A percentile compares a stretch with the other conserved stretches of the same genome.
Conservation (phyloP, 2,329 filamentous ascomycete genomes). For the Fusarium clavum region DNA sequence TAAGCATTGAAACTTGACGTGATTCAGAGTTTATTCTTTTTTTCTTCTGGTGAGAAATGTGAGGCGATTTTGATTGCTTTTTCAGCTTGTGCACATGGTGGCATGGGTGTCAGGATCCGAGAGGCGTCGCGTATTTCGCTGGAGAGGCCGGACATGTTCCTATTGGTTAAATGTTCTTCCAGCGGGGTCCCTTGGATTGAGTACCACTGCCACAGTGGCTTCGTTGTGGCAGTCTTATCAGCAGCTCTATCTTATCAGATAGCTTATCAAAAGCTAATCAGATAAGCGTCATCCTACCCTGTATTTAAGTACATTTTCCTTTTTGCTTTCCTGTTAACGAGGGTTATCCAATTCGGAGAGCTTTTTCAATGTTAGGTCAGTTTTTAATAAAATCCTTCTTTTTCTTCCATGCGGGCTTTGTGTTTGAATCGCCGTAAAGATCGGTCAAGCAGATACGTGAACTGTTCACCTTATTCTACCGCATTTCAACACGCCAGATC, state of each 20-base stretch:
- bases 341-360: rapidly evolving
- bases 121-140: neutral
- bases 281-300: too few species aligned
- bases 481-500: too few species aligned
- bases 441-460: too few species aligned
- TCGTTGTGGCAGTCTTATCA: neutral
- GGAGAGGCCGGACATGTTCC: neutral
- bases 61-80: neutral
- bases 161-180: rapidly evolving
- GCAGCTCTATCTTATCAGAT: neutral
- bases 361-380: too few species aligned
- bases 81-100: neutral
- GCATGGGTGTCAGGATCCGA: neutral
- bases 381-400: too few species aligned
- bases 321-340: too few species aligned
- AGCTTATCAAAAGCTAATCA: too few species aligned
- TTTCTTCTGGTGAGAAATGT: neutral
- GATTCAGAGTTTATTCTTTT: neutral
- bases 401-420: too few species aligned
- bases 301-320: rapidly evolving
- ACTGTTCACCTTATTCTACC: too few species aligned
- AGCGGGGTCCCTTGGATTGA: too few species aligned
- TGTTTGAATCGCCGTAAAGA: too few species aligned
- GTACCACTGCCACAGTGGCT: neutral
- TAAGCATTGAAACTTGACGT: neutral